These are phyloP conservation scores for Rubroboletus pulcherrimus DNA, from an alignment of 768 basidiomycete genomes.

Conservation along the genomic window DNA sequence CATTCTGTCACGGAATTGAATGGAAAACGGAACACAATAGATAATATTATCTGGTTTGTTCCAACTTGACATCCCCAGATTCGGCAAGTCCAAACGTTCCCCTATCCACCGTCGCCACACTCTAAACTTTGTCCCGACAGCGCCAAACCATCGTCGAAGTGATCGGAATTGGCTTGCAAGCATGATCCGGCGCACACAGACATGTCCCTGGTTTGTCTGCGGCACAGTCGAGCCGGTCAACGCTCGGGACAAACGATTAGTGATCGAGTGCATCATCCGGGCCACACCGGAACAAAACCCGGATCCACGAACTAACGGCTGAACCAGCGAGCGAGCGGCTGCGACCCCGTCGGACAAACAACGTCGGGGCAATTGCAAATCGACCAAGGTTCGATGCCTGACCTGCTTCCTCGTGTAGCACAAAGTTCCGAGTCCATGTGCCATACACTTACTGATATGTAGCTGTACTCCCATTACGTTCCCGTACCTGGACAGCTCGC, in stretches of 20 bases:
- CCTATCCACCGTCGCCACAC: not conserved
- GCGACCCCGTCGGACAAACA: constrained; percentile 36
- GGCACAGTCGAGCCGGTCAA: not conserved
- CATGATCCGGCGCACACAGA: not conserved
- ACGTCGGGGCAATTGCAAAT: constrained; percentile 33
- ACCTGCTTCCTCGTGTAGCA: not conserved
- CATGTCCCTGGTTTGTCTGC: not conserved
- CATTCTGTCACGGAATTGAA: not conserved
- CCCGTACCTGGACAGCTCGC: constrained; percentile 2
- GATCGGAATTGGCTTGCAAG: not conserved
- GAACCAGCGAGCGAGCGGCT: constrained; percentile 4
- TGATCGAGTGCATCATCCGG: constrained; percentile 5
- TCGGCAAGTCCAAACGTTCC: not conserved
- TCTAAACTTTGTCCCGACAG: not conserved
- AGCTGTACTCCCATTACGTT: not conserved
- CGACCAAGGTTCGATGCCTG: constrained; percentile 30
- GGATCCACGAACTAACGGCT: constrained; percentile 16
- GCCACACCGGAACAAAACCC: constrained; percentile 7
- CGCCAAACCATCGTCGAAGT: too few species aligned
- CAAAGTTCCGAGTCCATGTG: constrained; percentile 3
- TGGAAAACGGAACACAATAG: too few species aligned
- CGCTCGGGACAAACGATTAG: not conserved
- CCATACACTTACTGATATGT: too few species aligned
- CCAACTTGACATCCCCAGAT: not conserved
- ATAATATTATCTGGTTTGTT: too few species aligned